These are phyloP conservation scores for Zea mays DNA, from an alignment of 176 grass and related monocot genomes.

Conservation along the genomic window Zm-B73-REFERENCE-NAM-5.0 NC_050102.1:167825001-167825500, in stretches of 20 bases:
- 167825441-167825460: constrained; percentile 48
- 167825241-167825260: constrained; percentile 38
- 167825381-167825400: constrained; percentile 53
- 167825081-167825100: not conserved
- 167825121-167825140: not conserved
- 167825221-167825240: constrained; percentile 51
- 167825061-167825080: not conserved
- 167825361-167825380: constrained; percentile 69
- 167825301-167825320: constrained; percentile 44
- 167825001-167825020: not conserved
- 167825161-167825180: constrained; percentile 31
- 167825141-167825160: too few relatives aligned
- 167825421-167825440: constrained; percentile 78
- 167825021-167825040: not conserved
- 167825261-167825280: constrained; percentile 65
- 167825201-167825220: constrained; percentile 63
- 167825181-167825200: constrained; percentile 55
- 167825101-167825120: not conserved
- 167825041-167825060: constrained; percentile 31
- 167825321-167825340: constrained; percentile 53
- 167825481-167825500: constrained; percentile 69
- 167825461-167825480: constrained; percentile 54
- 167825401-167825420: constrained; percentile 68
- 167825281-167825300: constrained; percentile 75
- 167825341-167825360: constrained; percentile 68